These are phyloP conservation scores for Scutellaria baicalensis DNA, from an alignment of 257 asterid genomes.

Conservation along the genomic window DNA sequence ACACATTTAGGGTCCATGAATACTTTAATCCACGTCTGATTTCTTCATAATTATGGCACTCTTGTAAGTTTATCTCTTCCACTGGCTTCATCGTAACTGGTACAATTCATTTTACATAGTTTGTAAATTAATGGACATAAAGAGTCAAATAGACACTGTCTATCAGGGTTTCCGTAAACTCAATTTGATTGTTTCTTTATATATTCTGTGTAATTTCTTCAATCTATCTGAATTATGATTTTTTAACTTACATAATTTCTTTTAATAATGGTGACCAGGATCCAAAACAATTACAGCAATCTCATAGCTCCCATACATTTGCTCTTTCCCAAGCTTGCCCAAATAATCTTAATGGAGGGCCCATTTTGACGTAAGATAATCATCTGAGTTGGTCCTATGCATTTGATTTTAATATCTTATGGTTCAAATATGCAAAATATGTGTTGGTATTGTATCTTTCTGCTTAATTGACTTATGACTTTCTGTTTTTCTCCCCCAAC, in stretches of 20 bases:
- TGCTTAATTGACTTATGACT: background rate
- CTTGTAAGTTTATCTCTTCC: background rate
- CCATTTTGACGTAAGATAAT: conserved; percentile 69
- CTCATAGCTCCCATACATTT: conserved; percentile 75
- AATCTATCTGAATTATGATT: background rate
- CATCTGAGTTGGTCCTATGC: conserved; percentile 9
- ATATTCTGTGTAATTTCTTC: background rate
- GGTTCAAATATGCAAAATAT: conserved; percentile 10
- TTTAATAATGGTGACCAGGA: conserved; percentile 56
- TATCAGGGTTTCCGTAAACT: no score
- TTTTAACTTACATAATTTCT: conserved; percentile 13
- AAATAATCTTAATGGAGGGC: conserved; percentile 67
- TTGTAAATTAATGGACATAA: background rate
- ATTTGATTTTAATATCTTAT: background rate
- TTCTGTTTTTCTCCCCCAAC: background rate
- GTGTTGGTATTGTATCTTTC: background rate
- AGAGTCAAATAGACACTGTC: no score
- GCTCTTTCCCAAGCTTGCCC: conserved; percentile 81
- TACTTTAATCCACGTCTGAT: background rate
- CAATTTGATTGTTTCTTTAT: background rate
- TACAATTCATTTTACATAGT: background rate
- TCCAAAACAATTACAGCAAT: conserved; percentile 71
- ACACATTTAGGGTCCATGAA: background rate
- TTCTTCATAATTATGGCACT: background rate
- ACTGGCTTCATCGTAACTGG: background rate